phyloP scores from a whole-genome alignment of 1,284 basidiomycete genomes.

The Rhodotorula glutinis region DNA sequence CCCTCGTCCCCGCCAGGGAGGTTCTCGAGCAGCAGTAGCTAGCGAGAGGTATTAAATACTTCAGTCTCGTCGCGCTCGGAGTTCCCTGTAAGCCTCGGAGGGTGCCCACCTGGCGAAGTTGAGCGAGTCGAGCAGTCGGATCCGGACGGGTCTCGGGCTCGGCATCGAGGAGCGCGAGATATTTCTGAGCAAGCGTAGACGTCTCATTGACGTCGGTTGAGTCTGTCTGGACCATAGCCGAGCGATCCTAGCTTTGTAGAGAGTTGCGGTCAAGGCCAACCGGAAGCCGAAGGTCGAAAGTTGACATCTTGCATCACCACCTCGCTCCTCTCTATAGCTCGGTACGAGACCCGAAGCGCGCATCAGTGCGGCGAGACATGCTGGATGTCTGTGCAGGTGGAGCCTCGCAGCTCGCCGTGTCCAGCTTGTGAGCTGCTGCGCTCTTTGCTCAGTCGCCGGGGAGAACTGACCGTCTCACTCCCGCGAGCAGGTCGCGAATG shows the following conservation, averaged over 20 bases:
- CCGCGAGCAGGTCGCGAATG: too few species aligned
- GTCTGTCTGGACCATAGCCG: too few species aligned
- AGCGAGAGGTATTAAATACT: background rate
- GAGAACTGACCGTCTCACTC: too few species aligned
- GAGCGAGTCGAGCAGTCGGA: slow-evolving; percentile 5
- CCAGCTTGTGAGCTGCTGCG: background rate
- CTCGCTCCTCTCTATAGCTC: too few species aligned
- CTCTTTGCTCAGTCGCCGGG: background rate
- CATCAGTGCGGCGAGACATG: background rate
- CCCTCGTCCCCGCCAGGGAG: slow-evolving; percentile 22
- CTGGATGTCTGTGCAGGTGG: background rate
- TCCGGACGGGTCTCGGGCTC: too few species aligned
- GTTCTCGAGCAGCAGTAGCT: slow-evolving; percentile 28
- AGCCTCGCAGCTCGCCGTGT: slow-evolving; percentile 1
- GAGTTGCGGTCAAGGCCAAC: too few species aligned
- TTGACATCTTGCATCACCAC: too few species aligned
- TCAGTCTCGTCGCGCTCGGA: background rate
- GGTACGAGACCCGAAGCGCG: too few species aligned
- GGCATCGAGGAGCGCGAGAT: slow-evolving; percentile 12
- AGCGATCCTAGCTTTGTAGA: too few species aligned
- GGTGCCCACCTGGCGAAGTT: slow-evolving; percentile 20
- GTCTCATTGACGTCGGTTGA: too few species aligned
- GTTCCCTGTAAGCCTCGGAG: background rate
- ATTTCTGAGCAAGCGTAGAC: background rate
- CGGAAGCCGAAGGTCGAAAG: too few species aligned